phyloP scores from a whole-genome alignment of 2,329 filamentous ascomycete species.

The Diaporthe citrichinensis region DNA sequence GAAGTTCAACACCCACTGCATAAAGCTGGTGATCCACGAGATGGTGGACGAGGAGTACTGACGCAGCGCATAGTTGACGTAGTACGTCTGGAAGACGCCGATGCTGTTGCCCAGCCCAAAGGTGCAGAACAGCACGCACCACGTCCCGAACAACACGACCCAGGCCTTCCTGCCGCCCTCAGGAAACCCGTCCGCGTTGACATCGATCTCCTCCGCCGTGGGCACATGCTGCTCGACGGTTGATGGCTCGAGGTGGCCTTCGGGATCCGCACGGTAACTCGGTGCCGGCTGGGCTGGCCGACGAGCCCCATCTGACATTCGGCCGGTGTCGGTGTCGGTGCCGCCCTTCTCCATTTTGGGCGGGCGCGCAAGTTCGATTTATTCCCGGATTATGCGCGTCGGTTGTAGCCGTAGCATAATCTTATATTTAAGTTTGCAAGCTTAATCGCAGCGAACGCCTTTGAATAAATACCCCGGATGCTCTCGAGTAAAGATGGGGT shows the following conservation, averaged over 20 bases:
- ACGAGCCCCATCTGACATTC: neutral
- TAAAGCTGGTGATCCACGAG: slow-evolving; percentile 73
- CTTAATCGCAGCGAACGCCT: neutral
- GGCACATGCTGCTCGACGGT: neutral
- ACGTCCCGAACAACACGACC: slow-evolving; percentile 56
- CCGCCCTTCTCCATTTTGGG: slow-evolving; percentile 15
- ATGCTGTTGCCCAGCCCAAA: slow-evolving; percentile 57
- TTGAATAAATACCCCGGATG: slow-evolving; percentile 24
- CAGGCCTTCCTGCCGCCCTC: slow-evolving; percentile 54
- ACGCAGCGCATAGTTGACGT: slow-evolving; percentile 62
- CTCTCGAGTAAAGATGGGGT: slow-evolving; percentile 16
- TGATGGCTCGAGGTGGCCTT: neutral
- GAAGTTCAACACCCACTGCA: slow-evolving; percentile 59
- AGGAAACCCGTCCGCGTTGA: slow-evolving; percentile 37
- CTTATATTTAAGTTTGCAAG: neutral
- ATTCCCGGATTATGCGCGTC: slow-evolving; percentile 1
- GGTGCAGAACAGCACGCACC: slow-evolving; percentile 58
- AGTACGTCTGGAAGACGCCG: slow-evolving; percentile 72
- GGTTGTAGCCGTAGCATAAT: neutral
- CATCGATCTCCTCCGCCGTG: neutral
- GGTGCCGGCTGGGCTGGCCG: neutral
- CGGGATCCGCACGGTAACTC: neutral
- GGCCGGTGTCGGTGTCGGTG: slow-evolving; percentile 14
- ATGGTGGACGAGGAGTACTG: slow-evolving; percentile 67
- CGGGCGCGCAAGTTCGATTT: neutral